These are phyloP conservation scores for Quercus tomentella DNA, from an alignment of 331 rosid genomes.

Conservation along the genomic window DNA sequence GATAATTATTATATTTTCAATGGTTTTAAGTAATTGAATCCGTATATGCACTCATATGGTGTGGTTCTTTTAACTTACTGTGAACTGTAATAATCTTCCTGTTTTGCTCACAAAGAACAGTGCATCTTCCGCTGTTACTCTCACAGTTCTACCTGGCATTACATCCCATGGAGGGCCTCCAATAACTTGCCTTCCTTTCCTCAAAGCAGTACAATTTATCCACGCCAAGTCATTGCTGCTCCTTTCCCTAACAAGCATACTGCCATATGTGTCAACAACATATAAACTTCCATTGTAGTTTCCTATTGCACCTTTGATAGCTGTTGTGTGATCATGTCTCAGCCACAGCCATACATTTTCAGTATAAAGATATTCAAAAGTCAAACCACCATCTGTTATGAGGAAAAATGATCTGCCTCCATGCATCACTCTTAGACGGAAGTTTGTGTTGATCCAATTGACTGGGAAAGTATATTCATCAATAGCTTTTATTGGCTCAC, in stretches of 20 bases:
- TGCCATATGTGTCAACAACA: conserved; percentile 67
- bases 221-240: conserved; percentile 55
- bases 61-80: conserved; percentile 44
- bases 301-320: conserved; percentile 72
- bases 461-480: conserved; percentile 43
- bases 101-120: conserved; percentile 78
- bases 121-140: conserved; percentile 66
- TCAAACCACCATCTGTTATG: conserved; percentile 60
- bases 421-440: conserved; percentile 68
- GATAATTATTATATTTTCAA: neutral
- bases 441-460: conserved; percentile 58
- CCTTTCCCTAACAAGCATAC: conserved; percentile 80
- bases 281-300: conserved; percentile 82
- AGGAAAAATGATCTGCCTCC: conserved; percentile 77
- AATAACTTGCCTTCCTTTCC: conserved; percentile 53
- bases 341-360: conserved; percentile 87
- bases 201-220: conserved; percentile 71
- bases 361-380: conserved; percentile 66
- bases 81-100: conserved; percentile 74
- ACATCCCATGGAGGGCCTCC: conserved; percentile 94
- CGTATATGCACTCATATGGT: neutral
- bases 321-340: conserved; percentile 71
- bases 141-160: conserved; percentile 46
- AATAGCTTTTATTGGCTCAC: conserved; percentile 18
- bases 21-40: neutral